Percentiles rank a stretch among this genome's conserved stretches.
Conservation (phyloP, 371 early-diverging fungal genomes). For the Syncephalastrum monosporum region DNA sequence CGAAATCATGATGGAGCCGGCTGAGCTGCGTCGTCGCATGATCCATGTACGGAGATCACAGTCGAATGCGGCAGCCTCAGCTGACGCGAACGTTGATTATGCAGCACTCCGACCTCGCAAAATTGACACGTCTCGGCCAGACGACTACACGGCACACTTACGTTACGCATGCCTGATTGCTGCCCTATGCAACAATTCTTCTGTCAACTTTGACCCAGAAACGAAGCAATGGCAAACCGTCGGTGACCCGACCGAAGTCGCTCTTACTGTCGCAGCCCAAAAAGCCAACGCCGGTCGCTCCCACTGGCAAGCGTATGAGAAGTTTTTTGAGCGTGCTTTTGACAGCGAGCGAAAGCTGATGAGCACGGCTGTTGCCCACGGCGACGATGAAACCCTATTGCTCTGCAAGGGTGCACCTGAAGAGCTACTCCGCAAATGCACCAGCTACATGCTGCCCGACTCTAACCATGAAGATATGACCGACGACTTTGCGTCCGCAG, state of each 20-base stretch:
- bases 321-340: constrained; percentile 60
- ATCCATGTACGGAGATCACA: constrained; percentile 29
- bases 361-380: constrained; percentile 65
- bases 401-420: constrained; percentile 93
- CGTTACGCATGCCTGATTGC: constrained; percentile 39
- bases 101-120: constrained; percentile 29
- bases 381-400: constrained; percentile 34
- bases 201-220: constrained; percentile 58
- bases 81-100: constrained; percentile 18
- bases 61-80: background rate
- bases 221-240: constrained; percentile 65
- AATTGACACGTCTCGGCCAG: constrained; percentile 33
- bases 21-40: constrained; percentile 38
- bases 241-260: constrained; percentile 85
- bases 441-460: constrained; percentile 48
- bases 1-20: constrained; percentile 42
- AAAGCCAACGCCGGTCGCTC: constrained; percentile 48
- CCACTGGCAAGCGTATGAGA: constrained; percentile 37
- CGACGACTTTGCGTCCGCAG: constrained; percentile 61
- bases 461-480: constrained; percentile 29
- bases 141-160: constrained; percentile 28
- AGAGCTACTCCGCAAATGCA: constrained; percentile 71
- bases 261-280: constrained; percentile 59
- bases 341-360: constrained; percentile 90
- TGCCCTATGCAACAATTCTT: constrained; percentile 69